These are phyloP conservation scores for Boletus rufocinnamomeus DNA, from an alignment of 768 basidiomycete species.

Conservation along the genomic window DNA sequence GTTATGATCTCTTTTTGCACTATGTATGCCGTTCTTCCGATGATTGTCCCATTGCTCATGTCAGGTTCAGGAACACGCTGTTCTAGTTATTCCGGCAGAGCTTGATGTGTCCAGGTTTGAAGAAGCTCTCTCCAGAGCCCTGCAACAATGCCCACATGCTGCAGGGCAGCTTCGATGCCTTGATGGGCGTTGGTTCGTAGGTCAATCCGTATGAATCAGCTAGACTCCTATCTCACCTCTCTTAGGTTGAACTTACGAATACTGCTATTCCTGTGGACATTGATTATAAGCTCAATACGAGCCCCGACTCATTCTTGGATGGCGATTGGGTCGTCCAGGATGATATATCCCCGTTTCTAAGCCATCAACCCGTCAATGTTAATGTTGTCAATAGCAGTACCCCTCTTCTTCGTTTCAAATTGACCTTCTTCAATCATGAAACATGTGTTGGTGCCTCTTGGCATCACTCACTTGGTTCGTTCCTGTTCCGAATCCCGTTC, in stretches of 20 bases:
- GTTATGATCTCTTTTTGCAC: constrained; percentile 17
- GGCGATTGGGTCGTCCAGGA: constrained; percentile 22
- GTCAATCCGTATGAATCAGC: neutral
- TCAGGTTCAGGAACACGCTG: neutral
- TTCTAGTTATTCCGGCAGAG: constrained; percentile 7
- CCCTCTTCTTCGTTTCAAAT: constrained; percentile 25
- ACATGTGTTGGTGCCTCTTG: constrained; percentile 31
- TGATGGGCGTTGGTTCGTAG: constrained; percentile 15
- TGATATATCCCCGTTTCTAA: constrained; percentile 11
- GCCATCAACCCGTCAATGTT: neutral
- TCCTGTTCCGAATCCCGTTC: neutral
- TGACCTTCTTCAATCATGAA: constrained; percentile 20
- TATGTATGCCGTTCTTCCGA: constrained; percentile 3
- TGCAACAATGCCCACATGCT: constrained; percentile 18
- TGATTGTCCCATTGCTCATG: neutral
- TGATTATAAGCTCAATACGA: constrained; percentile 3
- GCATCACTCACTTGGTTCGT: constrained; percentile 33
- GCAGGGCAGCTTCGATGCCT: constrained; percentile 12
- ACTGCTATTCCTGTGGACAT: constrained; percentile 14
- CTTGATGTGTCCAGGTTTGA: constrained; percentile 9
- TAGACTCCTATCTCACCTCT: neutral
- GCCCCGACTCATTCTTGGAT: constrained; percentile 2
- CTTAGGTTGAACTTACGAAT: constrained; percentile 18
- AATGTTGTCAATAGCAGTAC: constrained; percentile 1
- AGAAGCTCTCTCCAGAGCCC: constrained; percentile 11